These are phyloP conservation scores for Aegilops speltoides DNA, from an alignment of 176 grass and related monocot genomes.

Conservation along the genomic window DNA sequence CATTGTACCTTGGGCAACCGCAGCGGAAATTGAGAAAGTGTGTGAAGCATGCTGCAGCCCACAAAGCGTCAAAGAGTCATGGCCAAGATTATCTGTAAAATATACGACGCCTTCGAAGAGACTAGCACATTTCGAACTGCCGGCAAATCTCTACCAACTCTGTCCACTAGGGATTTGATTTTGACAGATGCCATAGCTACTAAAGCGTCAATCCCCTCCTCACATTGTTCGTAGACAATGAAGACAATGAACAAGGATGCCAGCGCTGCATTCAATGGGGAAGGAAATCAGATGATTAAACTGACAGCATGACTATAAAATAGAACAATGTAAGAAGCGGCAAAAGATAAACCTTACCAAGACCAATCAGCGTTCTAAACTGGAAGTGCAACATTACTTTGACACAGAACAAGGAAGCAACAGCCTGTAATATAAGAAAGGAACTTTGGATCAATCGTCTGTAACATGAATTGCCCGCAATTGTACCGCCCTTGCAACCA, in stretches of 20 bases:
- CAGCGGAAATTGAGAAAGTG: not conserved
- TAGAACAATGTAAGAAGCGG: not conserved
- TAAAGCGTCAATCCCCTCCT: conserved; percentile 74
- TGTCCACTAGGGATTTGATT: conserved; percentile 38
- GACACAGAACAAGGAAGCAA: conserved; percentile 57
- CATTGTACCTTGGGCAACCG: conserved; percentile 9
- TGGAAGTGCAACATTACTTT: conserved; percentile 72
- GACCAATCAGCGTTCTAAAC: conserved; percentile 49
- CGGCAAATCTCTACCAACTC: conserved; percentile 37
- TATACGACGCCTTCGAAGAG: conserved; percentile 36
- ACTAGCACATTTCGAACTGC: conserved; percentile 37
- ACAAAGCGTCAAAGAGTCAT: conserved; percentile 16
- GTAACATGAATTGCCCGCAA: not conserved
- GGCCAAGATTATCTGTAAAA: conserved; percentile 28
- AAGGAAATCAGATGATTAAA: conserved; percentile 17
- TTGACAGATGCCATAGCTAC: conserved; percentile 39
- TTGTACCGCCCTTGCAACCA: not conserved
- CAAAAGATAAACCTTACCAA: conserved; percentile 57
- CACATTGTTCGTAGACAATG: conserved; percentile 93
- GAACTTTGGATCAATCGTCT: conserved; percentile 32
- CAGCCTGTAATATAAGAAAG: conserved; percentile 52
- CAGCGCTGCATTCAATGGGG: conserved; percentile 45
- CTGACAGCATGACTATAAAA: not conserved
- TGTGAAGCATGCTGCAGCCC: not conserved
- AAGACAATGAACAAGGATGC: conserved; percentile 78